phyloP scores from a whole-genome alignment of 306 rosid genomes.

The Mimosa pudica region DNA sequence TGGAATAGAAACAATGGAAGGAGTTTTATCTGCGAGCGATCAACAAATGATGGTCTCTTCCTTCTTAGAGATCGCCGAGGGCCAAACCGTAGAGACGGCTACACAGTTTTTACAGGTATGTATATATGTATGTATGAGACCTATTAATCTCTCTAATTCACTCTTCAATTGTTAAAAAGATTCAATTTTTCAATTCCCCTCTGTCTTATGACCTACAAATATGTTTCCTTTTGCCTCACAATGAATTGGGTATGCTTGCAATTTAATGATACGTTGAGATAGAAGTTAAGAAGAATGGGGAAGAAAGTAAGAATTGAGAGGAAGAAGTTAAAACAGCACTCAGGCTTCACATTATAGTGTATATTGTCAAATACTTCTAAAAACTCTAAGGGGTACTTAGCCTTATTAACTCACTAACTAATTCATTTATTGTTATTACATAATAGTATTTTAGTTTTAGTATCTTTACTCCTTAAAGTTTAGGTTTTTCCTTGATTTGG shows the following conservation, averaged over 20 bases:
- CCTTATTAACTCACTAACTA: too few relatives aligned
- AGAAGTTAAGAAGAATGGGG: too few relatives aligned
- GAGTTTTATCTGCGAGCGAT: conserved; percentile 42
- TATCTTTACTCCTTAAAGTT: background rate
- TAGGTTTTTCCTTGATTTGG: background rate
- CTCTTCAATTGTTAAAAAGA: background rate
- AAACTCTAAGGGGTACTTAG: too few relatives aligned
- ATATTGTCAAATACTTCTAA: too few relatives aligned
- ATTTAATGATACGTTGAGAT: background rate
- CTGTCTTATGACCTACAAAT: background rate
- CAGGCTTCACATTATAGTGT: too few relatives aligned
- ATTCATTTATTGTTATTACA: too few relatives aligned
- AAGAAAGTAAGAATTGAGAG: too few relatives aligned
- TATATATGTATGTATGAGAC: too few relatives aligned
- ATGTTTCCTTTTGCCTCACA: background rate
- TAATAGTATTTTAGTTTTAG: background rate
- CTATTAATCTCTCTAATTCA: background rate
- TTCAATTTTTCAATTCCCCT: background rate
- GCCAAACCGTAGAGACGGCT: conserved; percentile 54
- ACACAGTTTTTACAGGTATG: conserved; percentile 51
- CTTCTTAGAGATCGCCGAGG: conserved; percentile 55
- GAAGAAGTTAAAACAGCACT: too few relatives aligned
- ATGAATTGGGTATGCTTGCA: background rate
- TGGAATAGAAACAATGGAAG: conserved; percentile 37
- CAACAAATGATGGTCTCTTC: conserved; percentile 51